Base-by-base conservation (phyloP, 805 yeast species). In the Kazachstania bromeliacearum region DNA sequence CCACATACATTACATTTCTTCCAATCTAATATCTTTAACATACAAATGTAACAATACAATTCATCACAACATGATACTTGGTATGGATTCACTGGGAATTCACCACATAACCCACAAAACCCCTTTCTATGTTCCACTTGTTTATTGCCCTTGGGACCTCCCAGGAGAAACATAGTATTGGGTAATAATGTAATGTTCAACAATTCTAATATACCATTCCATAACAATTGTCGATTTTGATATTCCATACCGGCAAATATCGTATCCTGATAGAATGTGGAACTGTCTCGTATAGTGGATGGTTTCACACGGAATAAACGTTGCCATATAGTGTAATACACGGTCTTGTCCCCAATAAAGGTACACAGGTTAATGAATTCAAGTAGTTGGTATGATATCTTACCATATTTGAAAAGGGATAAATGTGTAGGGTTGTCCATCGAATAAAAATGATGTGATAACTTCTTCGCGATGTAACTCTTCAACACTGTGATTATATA, bases 201-300 rank as follows among this genome's bases (percentile, higher is more conserved):
- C 9, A 56, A 33, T 28, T 56, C 59, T 12, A 56, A 34, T 1
- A 53, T 41, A 1, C 58, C 48, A 33, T 52, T 53, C 59, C 58
- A 56, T 4, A 56, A 36, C 7, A 56, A 39, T 35, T 56, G 61
- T 27, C 56, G 37, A 38, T 54, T 54, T 22, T 50, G 57, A 33
- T 41, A 50, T 28, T 52, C 51, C 16, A 50, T 37, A 10, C 47
- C 46, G 1, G 53, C 44, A 20, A 37, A 36, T 6, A 51, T 41
- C 5, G 53, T 34, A 22, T 41, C 38, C 25, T 42, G 43, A 35
- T 47, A 46, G 21, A 45, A 47, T n/a, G 32, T 34, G 3, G 36
- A 26, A 19, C 24, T 8, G 5, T 19, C 10, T 10, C 15, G 18
- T 13, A 10, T 18, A 23, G 28, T 5, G 10, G 16, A 35, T 14